Percentiles rank a stretch among this genome's conserved stretches.
Evolutionary conservation across 371 early-diverging fungal species (phyloP).

Genomic region (Mortierella sp.): DNA sequence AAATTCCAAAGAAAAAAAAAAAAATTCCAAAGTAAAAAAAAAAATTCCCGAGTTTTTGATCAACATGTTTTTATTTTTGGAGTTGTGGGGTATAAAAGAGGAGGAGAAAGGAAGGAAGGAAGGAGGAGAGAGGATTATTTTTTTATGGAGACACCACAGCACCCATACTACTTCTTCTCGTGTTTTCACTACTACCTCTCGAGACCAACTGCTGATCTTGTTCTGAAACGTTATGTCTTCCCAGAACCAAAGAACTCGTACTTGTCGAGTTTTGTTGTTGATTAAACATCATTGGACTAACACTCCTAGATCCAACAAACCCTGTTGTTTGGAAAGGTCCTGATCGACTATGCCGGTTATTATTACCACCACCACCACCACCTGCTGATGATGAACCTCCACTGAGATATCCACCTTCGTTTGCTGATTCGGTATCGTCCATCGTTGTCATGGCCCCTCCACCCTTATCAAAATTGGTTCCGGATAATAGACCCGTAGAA

Average conservation of each 20-base stretch:
- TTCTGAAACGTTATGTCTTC: constrained; percentile 51
- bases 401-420: constrained; percentile 40
- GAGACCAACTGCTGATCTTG: constrained; percentile 49
- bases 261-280: constrained; percentile 40
- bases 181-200: constrained; percentile 46
- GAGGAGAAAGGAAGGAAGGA: not conserved
- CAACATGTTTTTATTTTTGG: too few relatives aligned
- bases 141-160: constrained; percentile 39
- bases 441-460: constrained; percentile 46
- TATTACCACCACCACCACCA: not conserved
- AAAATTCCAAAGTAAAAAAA: too few relatives aligned
- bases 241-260: constrained; percentile 44
- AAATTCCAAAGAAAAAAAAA: too few relatives aligned
- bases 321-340: constrained; percentile 10
- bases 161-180: constrained; percentile 39
- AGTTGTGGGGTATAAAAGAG: not conserved
- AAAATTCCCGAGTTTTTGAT: too few relatives aligned
- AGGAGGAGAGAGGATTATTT: too few relatives aligned
- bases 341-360: constrained; percentile 6
- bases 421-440: constrained; percentile 37
- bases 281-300: constrained; percentile 36
- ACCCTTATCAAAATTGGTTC: constrained; percentile 47
- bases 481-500: constrained; percentile 39
- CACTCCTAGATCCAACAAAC: constrained; percentile 18
- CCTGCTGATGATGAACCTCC: constrained; percentile 36